Evolutionary conservation across 441 rosid species (phyloP), one percentile per base, ranked within the genome.

Genomic region (Gossypium schwendimanii): DNA sequence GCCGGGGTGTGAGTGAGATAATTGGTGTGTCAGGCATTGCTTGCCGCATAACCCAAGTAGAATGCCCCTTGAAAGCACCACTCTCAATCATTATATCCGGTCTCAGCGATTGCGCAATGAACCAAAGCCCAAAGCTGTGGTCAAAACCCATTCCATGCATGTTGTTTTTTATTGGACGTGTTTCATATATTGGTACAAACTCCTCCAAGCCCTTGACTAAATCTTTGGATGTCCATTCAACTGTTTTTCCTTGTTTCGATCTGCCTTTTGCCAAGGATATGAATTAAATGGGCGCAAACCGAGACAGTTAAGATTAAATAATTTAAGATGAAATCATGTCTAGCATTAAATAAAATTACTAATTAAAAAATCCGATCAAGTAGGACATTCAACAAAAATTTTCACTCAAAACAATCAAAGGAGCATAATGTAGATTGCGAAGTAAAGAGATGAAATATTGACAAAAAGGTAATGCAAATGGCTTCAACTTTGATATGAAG

Each of bases 81-180:
- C 98, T 96, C 84, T 96, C 99, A 77, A 96, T 89, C 97, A 93
- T 89, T 61, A 96, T 76, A 79, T 88, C 94, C 11, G 99, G 98
- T 81, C 91, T 89, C 39, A 91, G 81, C 98, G 94, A 86, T 53
- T 84, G 84, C 0, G 94, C 78, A 73, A 90, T 91, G 86, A 93
- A 96, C 99, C 99, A 93, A 71, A 96, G 87, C 52, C 99, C 99
- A 82, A 91, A 96, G 87, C 98, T 93, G 75, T 96, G 99, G 76
- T 96, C 99, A 80, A 96, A 93, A 73, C 99, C 99, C 99, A 96
- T 96, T 39, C 97, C 98, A 62, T 90, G 77, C 93, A 91, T 82
- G 84, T 93, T 96, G 81, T 96, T 93, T 79, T 93, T 89, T 2
- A 96, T 93, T 1, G 98, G 97, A 4, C 99, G 85, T 28, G 91